A percentile compares a stretch with the other conserved stretches of the same genome.
These are phyloP conservation scores for Ganoderma multipileum DNA, from an alignment of 1,284 basidiomycete genomes.

Conservation along the genomic window DNA sequence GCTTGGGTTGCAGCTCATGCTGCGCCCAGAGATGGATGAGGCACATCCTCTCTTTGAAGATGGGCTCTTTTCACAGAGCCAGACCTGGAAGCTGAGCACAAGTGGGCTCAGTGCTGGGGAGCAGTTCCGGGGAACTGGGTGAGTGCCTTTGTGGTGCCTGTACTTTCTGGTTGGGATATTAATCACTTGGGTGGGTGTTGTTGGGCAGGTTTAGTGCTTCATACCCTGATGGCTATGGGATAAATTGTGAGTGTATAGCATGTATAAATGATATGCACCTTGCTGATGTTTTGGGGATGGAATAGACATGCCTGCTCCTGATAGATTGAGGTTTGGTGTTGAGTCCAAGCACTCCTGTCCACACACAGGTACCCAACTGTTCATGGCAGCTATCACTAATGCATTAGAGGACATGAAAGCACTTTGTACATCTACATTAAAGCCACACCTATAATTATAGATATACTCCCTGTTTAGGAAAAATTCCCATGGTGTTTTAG, in stretches of 20 bases:
- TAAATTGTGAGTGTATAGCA: slow-evolving; percentile 77
- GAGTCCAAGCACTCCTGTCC: slow-evolving; percentile 85
- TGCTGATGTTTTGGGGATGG: slow-evolving; percentile 8
- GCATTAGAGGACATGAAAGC: slow-evolving; percentile 78
- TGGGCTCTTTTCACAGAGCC: slow-evolving; percentile 77
- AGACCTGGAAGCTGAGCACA: slow-evolving; percentile 92
- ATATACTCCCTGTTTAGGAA: slow-evolving; percentile 11
- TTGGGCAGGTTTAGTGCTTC: slow-evolving; percentile 72
- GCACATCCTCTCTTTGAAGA: slow-evolving; percentile 75
- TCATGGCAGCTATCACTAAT: slow-evolving; percentile 73
- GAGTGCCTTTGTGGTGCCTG: slow-evolving; percentile 16
- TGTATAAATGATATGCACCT: background rate
- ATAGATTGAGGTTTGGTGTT: slow-evolving; percentile 92
- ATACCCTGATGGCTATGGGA: slow-evolving; percentile 89
- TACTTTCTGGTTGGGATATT: background rate
- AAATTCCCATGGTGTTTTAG: background rate
- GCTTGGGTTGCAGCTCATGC: slow-evolving; percentile 81
- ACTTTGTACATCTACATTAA: slow-evolving; percentile 46
- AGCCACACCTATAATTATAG: slow-evolving; percentile 27
- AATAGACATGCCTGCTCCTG: slow-evolving; percentile 83
- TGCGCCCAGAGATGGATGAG: slow-evolving; percentile 51
- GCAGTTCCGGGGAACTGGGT: slow-evolving; percentile 91
- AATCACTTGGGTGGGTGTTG: background rate
- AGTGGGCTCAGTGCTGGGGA: slow-evolving; percentile 90
- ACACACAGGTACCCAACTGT: slow-evolving; percentile 74